These are phyloP conservation scores for Scheffersomyces lignicola DNA, from an alignment of 1,139 yeast species.

Conservation along the genomic window DNA sequence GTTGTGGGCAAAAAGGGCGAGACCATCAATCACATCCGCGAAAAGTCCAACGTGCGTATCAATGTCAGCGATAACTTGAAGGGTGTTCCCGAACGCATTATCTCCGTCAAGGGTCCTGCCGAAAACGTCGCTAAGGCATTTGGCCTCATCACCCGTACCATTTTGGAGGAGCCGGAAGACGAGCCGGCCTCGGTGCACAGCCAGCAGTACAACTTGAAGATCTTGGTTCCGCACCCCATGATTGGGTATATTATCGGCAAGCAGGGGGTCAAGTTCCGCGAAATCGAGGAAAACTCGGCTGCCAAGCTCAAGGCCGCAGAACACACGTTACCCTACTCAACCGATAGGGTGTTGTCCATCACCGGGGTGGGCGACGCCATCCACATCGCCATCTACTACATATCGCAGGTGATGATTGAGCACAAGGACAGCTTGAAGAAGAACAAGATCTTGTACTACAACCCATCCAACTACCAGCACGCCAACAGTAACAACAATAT, in stretches of 20 bases:
- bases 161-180: constrained; percentile 68
- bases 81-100: constrained; percentile 75
- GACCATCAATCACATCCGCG: constrained; percentile 64
- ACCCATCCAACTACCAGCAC: constrained; percentile 56
- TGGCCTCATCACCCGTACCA: constrained; percentile 68
- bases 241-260: constrained; percentile 86
- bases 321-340: constrained; percentile 70
- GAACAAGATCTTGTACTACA: constrained; percentile 58
- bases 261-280: constrained; percentile 71
- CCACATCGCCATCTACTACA: constrained; percentile 77
- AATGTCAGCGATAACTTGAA: constrained; percentile 77
- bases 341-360: constrained; percentile 73
- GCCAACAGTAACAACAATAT: constrained; percentile 11
- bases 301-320: constrained; percentile 80
- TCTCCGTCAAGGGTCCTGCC: constrained; percentile 73
- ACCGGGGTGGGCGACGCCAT: constrained; percentile 86
- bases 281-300: constrained; percentile 81
- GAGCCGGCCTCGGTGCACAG: constrained; percentile 59
- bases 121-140: constrained; percentile 83
- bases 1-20: constrained; percentile 82
- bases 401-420: constrained; percentile 65
- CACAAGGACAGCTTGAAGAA: constrained; percentile 55
- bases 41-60: constrained; percentile 63
- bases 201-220: constrained; percentile 54
- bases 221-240: constrained; percentile 76